A percentile compares a stretch with the other conserved stretches of the same genome.
Conservation (phyloP, 2,329 filamentous ascomycete genomes). For the Coniochaeta ligniaria region DNA sequence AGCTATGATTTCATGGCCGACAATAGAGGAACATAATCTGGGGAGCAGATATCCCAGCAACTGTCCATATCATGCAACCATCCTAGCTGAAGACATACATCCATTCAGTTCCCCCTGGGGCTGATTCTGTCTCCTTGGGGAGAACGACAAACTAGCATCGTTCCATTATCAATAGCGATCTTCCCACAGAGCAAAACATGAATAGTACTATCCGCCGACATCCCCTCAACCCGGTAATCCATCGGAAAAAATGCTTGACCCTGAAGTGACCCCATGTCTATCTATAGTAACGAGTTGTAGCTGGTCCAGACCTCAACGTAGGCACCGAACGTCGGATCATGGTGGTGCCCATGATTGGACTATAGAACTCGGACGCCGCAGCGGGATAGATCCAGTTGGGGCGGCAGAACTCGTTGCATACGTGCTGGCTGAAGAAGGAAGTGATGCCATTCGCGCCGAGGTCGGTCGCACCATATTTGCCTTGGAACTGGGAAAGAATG, state of each 20-base stretch:
- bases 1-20: too few species aligned
- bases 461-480: constrained; percentile 30
- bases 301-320: not conserved
- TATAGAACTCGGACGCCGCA: constrained; percentile 1
- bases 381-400: constrained; percentile 14
- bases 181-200: not conserved
- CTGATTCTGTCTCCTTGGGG: too few species aligned
- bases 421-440: constrained; percentile 29
- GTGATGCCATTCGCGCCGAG: constrained; percentile 29
- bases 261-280: constrained; percentile 18
- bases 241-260: not conserved
- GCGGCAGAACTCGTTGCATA: constrained; percentile 18
- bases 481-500: constrained; percentile 25
- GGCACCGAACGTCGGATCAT: constrained; percentile 5
- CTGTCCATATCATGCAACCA: too few species aligned
- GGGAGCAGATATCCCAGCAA: too few species aligned
- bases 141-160: too few species aligned
- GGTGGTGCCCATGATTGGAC: constrained; percentile 4
- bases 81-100: too few species aligned
- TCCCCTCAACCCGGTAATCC: too few species aligned
- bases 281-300: constrained; percentile 26
- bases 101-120: too few species aligned
- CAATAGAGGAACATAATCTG: too few species aligned
- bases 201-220: not conserved
- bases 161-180: too few species aligned